A percentile compares a stretch with the other conserved stretches of the same genome.
Evolutionary conservation across 148 eudicot species (phyloP).

Genomic region (Chenopodium berlandieri): DNA sequence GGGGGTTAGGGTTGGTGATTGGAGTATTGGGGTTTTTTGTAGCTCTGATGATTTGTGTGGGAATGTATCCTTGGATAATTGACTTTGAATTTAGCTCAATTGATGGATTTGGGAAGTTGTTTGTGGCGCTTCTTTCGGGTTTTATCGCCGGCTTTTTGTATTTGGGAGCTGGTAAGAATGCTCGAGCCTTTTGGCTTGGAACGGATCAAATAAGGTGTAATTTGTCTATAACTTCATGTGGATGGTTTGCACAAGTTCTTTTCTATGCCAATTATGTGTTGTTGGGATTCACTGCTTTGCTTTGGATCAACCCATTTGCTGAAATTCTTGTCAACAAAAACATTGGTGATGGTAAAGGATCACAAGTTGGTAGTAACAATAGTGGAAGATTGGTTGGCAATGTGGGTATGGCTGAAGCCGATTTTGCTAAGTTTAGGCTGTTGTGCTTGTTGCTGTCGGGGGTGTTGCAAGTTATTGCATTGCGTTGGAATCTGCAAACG

Average conservation of each 20-base stretch:
- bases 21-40: conserved; percentile 57
- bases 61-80: conserved; percentile 48
- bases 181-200: conserved; percentile 94
- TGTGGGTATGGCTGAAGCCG: conserved; percentile 59
- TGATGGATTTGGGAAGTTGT: conserved; percentile 59
- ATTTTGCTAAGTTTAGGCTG: conserved; percentile 56
- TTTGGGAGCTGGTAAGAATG: conserved; percentile 65
- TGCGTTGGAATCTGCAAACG: conserved; percentile 76
- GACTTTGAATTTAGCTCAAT: conserved; percentile 55
- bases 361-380: conserved; percentile 14
- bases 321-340: conserved; percentile 49
- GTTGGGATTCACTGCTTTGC: conserved; percentile 59
- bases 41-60: conserved; percentile 47
- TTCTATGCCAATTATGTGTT: conserved; percentile 58
- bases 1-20: conserved; percentile 52
- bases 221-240: conserved; percentile 70
- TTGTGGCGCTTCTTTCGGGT: conserved; percentile 54
- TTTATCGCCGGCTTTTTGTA: conserved; percentile 55
- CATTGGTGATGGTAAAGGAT: conserved; percentile 19
- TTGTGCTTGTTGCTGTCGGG: conserved; percentile 62
- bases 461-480: conserved; percentile 46
- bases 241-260: conserved; percentile 65
- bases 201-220: conserved; percentile 84
- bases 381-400: conserved; percentile 48
- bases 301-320: conserved; percentile 81